Evolutionary conservation across 345 rosid genomes (phyloP).

Genomic region (Turnera subulata): DNA sequence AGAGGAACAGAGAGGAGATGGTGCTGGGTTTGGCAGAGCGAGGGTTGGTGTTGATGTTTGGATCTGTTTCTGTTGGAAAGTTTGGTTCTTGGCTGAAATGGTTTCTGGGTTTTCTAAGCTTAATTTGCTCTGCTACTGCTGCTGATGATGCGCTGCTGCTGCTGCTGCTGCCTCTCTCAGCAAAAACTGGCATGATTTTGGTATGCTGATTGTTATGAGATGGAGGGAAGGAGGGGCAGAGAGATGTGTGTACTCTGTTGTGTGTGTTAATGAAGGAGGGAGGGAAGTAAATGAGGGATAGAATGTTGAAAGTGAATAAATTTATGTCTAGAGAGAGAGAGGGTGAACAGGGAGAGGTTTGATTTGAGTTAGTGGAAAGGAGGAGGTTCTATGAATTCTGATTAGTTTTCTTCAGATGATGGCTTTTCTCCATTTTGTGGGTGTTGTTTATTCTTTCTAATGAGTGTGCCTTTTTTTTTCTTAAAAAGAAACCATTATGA

Average conservation of each 20-base stretch:
- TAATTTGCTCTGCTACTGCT: conserved; percentile 42
- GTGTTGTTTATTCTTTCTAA: not conserved
- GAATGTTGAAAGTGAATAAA: not conserved
- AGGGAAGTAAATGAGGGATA: not conserved
- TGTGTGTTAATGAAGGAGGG: not conserved
- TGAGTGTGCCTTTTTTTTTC: not conserved
- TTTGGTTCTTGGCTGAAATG: conserved; percentile 20
- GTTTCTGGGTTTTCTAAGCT: conserved; percentile 49
- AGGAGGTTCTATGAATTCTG: not conserved
- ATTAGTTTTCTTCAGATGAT: not conserved
- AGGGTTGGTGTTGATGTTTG: conserved; percentile 32
- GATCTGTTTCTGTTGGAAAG: conserved; percentile 31
- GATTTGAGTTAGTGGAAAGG: not conserved
- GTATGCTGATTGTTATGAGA: not conserved
- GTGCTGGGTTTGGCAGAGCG: conserved; percentile 37
- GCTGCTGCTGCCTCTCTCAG: conserved; percentile 24
- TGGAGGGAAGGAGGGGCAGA: not conserved
- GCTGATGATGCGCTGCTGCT: conserved; percentile 22
- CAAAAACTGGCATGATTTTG: conserved; percentile 42
- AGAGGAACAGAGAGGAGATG: conserved; percentile 45
- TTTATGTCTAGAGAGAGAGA: conserved; percentile 1
- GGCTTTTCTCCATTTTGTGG: conserved; percentile 1
- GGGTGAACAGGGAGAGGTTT: conserved; percentile 2
- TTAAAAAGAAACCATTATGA: not conserved
- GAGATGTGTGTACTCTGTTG: not conserved